These are phyloP conservation scores for Daedalea quercina DNA, from an alignment of 768 basidiomycete genomes.

Conservation along the genomic window DNA sequence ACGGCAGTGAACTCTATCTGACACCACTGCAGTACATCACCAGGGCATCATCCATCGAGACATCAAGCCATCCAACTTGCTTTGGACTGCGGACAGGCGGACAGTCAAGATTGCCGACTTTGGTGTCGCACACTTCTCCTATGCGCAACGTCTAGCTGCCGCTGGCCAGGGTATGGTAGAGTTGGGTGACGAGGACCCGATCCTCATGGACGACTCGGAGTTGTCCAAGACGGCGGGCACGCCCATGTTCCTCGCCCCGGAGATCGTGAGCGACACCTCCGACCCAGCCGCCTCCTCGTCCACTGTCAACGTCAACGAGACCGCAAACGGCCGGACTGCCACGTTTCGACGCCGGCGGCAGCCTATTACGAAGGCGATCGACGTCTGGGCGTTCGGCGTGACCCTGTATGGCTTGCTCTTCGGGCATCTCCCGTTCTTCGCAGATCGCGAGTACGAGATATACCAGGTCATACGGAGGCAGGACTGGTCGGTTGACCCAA, in stretches of 20 bases:
- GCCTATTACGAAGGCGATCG: slow-evolving; percentile 86
- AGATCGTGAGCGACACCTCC: slow-evolving; percentile 71
- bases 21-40: slow-evolving; percentile 66
- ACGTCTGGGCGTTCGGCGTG: slow-evolving; percentile 96
- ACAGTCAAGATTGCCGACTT: slow-evolving; percentile 98
- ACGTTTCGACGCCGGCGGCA: slow-evolving; percentile 30
- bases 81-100: slow-evolving; percentile 81
- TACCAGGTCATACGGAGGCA: slow-evolving; percentile 75
- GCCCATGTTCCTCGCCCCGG: slow-evolving; percentile 94
- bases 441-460: slow-evolving; percentile 61
- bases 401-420: slow-evolving; percentile 94
- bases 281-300: slow-evolving; percentile 25
- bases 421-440: slow-evolving; percentile 74
- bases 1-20: neutral
- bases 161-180: slow-evolving; percentile 38
- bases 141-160: slow-evolving; percentile 73
- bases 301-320: slow-evolving; percentile 18
- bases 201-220: slow-evolving; percentile 78
- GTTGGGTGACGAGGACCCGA: slow-evolving; percentile 39
- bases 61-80: slow-evolving; percentile 96
- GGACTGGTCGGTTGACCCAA: slow-evolving; percentile 60
- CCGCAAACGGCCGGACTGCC: slow-evolving; percentile 10
- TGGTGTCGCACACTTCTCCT: slow-evolving; percentile 94
- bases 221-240: slow-evolving; percentile 90
- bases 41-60: slow-evolving; percentile 99